A percentile compares a stretch with the other conserved stretches of the same genome.
phyloP scores from a whole-genome alignment of 495 filamentous ascomycete genomes.

The Podospora anserina region DNA sequence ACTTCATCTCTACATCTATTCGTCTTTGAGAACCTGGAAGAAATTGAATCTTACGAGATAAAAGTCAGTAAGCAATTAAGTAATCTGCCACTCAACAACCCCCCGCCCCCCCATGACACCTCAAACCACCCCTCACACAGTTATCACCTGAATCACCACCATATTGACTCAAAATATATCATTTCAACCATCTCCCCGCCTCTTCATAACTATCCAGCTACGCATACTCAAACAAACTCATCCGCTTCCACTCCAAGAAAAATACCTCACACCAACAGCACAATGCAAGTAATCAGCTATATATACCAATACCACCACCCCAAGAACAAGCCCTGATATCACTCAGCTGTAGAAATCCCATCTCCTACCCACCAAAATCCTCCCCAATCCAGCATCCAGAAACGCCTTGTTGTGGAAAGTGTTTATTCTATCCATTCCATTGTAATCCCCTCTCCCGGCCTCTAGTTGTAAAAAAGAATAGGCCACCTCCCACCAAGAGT shows the following conservation, averaged over 20 bases:
- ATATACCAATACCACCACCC: neutral
- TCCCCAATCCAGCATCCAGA: neutral
- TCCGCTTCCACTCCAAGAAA: neutral
- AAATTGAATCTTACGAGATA: no score
- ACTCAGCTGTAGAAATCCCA: neutral
- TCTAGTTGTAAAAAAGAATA: neutral
- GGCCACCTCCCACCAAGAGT: neutral
- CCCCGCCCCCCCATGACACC: neutral
- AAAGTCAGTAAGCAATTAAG: no score
- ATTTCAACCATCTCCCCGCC: neutral
- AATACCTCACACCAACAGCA: neutral
- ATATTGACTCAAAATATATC: neutral
- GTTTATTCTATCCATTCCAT: neutral
- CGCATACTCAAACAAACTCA: conserved; percentile 1
- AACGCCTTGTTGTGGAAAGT: neutral
- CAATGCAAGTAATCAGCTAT: neutral
- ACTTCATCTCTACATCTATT: no score
- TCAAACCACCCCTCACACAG: neutral
- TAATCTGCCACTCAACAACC: no score
- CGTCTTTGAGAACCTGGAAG: no score
- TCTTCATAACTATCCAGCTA: neutral
- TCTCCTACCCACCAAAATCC: neutral
- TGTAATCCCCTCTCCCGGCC: neutral
- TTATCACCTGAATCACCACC: neutral
- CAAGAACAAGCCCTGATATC: neutral